phyloP scores from a whole-genome alignment of 768 basidiomycete genomes.

The Boletus fagicola region DNA sequence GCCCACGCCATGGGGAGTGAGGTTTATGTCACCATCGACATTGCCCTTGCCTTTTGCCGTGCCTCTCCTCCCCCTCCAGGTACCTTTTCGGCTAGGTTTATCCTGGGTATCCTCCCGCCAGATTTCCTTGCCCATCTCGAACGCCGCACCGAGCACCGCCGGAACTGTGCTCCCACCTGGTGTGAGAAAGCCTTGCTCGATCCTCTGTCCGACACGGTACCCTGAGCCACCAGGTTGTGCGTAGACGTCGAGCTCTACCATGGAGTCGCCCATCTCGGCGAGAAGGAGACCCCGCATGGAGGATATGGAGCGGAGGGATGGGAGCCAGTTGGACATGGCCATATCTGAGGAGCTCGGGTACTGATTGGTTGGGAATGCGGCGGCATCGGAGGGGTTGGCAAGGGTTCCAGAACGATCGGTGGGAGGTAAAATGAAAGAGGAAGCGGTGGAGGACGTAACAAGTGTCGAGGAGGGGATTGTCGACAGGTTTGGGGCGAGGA shows the following conservation, averaged over 20 bases:
- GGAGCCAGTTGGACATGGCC: conserved; percentile 17
- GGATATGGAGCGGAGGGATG: conserved; percentile 33
- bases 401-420: conserved; percentile 15
- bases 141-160: conserved; percentile 5
- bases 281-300: conserved; percentile 48
- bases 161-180: conserved; percentile 31
- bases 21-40: conserved; percentile 2
- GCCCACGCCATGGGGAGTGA: conserved; percentile 8
- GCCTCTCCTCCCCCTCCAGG: conserved; percentile 16
- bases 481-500: conserved; percentile 23
- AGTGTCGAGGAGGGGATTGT: conserved; percentile 29
- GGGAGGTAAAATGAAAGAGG: conserved; percentile 24
- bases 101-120: conserved; percentile 19
- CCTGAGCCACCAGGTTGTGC: conserved; percentile 35
- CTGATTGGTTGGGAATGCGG: conserved; percentile 13
- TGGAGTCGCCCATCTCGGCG: conserved; percentile 47
- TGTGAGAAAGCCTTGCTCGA: conserved; percentile 33
- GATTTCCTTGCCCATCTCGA: conserved; percentile 21
- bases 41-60: conserved; percentile 7
- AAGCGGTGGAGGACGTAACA: conserved; percentile 24
- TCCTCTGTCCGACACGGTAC: conserved; percentile 41
- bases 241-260: conserved; percentile 44
- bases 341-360: conserved; percentile 5
- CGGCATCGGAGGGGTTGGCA: conserved; percentile 19
- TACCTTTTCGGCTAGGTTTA: conserved; percentile 7